Percentiles rank a stretch among this genome's conserved stretches.
Conservation (phyloP, 1,284 basidiomycete species). For the Heterobasidion occidentale region DNA sequence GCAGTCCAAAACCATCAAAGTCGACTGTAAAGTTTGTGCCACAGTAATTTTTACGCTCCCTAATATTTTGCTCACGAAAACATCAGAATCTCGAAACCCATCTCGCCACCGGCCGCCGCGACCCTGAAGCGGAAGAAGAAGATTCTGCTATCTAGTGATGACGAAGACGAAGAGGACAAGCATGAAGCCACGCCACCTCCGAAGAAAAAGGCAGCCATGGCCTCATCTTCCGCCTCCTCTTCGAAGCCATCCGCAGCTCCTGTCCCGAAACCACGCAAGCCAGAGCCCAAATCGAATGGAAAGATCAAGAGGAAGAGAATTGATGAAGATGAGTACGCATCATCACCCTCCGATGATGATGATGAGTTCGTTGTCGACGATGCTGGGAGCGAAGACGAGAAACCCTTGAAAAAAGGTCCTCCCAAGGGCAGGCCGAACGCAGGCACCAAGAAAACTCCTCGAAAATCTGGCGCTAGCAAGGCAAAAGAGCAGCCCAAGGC, state of each 20-base stretch:
- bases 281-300: conserved; percentile 7
- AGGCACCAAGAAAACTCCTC: conserved; percentile 14
- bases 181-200: conserved; percentile 20
- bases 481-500: conserved; percentile 13
- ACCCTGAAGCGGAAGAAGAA: conserved; percentile 24
- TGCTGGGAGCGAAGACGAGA: conserved; percentile 17
- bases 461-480: conserved; percentile 12
- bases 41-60: neutral
- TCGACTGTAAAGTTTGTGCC: neutral
- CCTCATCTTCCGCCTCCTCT: conserved; percentile 18
- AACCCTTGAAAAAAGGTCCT: conserved; percentile 18
- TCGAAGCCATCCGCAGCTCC: conserved; percentile 8
- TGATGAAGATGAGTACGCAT: conserved; percentile 16
- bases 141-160: conserved; percentile 23
- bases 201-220: conserved; percentile 33
- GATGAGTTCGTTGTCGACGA: neutral
- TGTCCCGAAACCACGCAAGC: conserved; percentile 9
- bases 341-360: neutral
- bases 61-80: too few species aligned
- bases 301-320: conserved; percentile 10
- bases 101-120: neutral
- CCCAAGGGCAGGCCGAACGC: conserved; percentile 17
- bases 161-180: conserved; percentile 24
- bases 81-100: neutral
- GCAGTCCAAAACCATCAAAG: neutral